Base-by-base conservation (phyloP, 2,329 filamentous ascomycete species). In the Diaporthe ilicicola region DNA sequence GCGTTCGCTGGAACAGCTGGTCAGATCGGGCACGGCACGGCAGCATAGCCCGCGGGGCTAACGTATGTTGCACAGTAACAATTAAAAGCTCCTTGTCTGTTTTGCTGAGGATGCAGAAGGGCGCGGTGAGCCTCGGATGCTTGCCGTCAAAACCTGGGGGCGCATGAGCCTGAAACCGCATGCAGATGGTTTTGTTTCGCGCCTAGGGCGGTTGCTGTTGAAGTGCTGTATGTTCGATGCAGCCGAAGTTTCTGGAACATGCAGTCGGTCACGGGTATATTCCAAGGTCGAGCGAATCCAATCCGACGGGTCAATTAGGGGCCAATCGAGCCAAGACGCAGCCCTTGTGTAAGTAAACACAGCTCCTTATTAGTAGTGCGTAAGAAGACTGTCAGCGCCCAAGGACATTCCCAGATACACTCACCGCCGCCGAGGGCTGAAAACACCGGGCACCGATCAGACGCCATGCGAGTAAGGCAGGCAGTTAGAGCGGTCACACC, bases 401-500 rank as follows among this genome's bases (percentile, higher is more conserved):
- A 68, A 68, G 62, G 69, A 44, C 44, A 50, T 68, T 42, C 53
- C 69, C 27, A 70, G 62, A 68, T 27, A 19, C 50, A 17, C 59
- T 68, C 46, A 68, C 62, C 69, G 69, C 69, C 17, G 54, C 53
- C 29, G 46, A 44, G 37, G 22, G 51, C 53, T 67, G 37, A 22
- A 55, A 7, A 24, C 24, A 22, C 42, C 6, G 42, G 22, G 24
- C 24, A 55, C 64, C 32, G 51, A 67, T 56, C 39, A 48, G 51
- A 48, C 19, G 39, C 27, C 65, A 67, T 39, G 32, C 55, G 53
- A 64, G 67, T 62, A 69, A 69, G 54, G 48, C 51, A 46, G 29
- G 42, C 51, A 42, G 15, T 70, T 44, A 39, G 27, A 64, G 32
- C 9, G 56, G 67, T 39, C 59, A 70, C 56, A 48, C 67, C 56